Base-by-base conservation (phyloP, 106 monocot genomes). In the Chionographis japonica region DNA sequence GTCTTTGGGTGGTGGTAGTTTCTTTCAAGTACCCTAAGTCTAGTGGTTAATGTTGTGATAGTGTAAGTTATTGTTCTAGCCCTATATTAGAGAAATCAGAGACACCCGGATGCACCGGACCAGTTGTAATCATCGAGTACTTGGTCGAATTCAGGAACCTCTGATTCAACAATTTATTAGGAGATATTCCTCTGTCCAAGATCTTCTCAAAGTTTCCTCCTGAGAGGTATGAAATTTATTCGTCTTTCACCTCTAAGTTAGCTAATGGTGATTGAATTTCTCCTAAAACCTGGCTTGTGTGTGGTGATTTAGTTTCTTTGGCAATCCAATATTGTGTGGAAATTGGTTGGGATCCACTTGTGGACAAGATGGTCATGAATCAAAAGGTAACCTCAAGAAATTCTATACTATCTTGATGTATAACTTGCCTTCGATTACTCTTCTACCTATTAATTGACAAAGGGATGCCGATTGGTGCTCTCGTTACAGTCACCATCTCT, bases 21-120 rank as follows among this genome's bases (percentile, higher is more conserved):
- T n/a, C n/a, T n/a, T n/a, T n/a, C n/a, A n/a, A n/a, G n/a, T n/a
- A n/a, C n/a, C n/a, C n/a, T n/a, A n/a, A n/a, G n/a, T n/a, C n/a
- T n/a, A n/a, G n/a, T n/a, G n/a, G n/a, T n/a, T n/a, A n/a, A n/a
- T n/a, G n/a, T n/a, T n/a, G n/a, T n/a, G n/a, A n/a, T n/a, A n/a
- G n/a, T n/a, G n/a, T n/a, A n/a, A n/a, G n/a, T n/a, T n/a, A 85
- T 61, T 98, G 98, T 68, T 98, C 90, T 75, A 98, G 98, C 77
- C 62, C 93, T n/a, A n/a, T n/a, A n/a, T n/a, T n/a, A n/a, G n/a
- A n/a, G 52, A 79, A 60, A 52, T 81, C 72, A 57, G n/a, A n/a
- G n/a, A n/a, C n/a, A n/a, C n/a, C n/a, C n/a, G n/a, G n/a, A n/a
- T n/a, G n/a, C n/a, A n/a, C n/a, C n/a, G n/a, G n/a, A n/a, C n/a